Base-by-base conservation (phyloP, 192 early-diverging fungal species). In the Mortierella claussenii region DNA sequence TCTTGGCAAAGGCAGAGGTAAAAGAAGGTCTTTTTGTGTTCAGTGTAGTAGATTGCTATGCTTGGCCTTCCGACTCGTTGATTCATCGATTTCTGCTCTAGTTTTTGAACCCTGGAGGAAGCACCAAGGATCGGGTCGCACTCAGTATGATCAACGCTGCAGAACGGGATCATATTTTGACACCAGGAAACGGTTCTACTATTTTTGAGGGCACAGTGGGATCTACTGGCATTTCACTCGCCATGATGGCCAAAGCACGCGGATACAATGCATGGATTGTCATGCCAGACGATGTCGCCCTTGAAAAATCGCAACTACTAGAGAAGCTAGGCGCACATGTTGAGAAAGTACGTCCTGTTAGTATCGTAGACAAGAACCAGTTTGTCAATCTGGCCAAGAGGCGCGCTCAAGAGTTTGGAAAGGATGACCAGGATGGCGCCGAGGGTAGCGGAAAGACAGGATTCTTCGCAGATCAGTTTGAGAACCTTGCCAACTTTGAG, bases 191-290 rank as follows among this genome's bases (percentile, higher is more conserved):
- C 15, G 90, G 88, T 28, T 89, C 86, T 33, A 91, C 91, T 12
- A 89, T 99, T 24, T 95, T 95, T 75, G 97, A 99, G 61, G 96
- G 96, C 30, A 99, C 97, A 0, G 94, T 96, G 12, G 97, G 97
- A 7, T 94, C 92, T 2, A 99, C 97, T 1, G 97, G 97, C 4
- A 97, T 99, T 32, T 95, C 96, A 4, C 84, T 99, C 33, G 97
- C 97, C 4, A 90, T 93, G 81, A 90, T 98, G 40, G 89, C 93
- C 17, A 85, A 89, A 17, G 96, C 97, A 1, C 90, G 88, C 33
- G 97, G 97, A 12, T 98, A 99, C 78, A 81, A 85, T 45, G 94
- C 93, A 71, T 94, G 95, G 80, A 98, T 99, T 49, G 92, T 98
- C 11, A 94, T 99, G 93, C 97, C 96, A 13, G 94, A 96, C 79